phyloP scores from a whole-genome alignment of 148 eudicot species.

The Rhododendron ovatum region DNA sequence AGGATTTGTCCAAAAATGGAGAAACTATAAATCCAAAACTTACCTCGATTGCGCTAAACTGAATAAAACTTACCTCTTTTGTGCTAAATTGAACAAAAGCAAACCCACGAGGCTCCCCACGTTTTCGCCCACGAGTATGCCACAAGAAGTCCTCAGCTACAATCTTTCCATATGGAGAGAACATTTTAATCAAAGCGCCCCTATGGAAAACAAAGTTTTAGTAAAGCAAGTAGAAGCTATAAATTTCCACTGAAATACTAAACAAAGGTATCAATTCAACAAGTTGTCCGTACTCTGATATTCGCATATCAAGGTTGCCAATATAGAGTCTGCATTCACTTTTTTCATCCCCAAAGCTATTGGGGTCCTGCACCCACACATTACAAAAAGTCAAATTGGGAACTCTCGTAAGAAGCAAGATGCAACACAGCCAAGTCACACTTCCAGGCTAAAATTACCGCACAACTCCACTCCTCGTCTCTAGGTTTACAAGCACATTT shows the following conservation, averaged over 20 bases:
- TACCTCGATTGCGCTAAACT: constrained; percentile 50
- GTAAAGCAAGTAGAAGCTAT: background rate
- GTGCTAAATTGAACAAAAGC: constrained; percentile 82
- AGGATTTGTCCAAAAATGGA: constrained; percentile 9
- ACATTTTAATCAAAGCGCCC: constrained; percentile 78
- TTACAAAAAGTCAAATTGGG: background rate
- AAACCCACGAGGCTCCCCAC: constrained; percentile 96
- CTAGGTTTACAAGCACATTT: background rate
- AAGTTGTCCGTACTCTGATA: constrained; percentile 61
- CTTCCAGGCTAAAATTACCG: background rate
- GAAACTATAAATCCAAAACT: constrained; percentile 6
- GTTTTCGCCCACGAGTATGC: constrained; percentile 89
- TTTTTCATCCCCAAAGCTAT: constrained; percentile 38
- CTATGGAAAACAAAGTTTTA: constrained; percentile 24
- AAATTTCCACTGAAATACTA: background rate
- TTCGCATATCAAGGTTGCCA: constrained; percentile 87
- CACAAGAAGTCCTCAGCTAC: constrained; percentile 78
- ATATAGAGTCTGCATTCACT: constrained; percentile 66
- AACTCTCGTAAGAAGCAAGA: background rate
- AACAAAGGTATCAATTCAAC: background rate
- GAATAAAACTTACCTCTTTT: constrained; percentile 47
- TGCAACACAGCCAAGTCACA: background rate
- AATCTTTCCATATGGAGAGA: constrained; percentile 88
- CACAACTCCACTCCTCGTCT: background rate
- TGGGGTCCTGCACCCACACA: constrained; percentile 38